Conservation (phyloP, 768 basidiomycete species). For the Saitozyma sp. region DNA sequence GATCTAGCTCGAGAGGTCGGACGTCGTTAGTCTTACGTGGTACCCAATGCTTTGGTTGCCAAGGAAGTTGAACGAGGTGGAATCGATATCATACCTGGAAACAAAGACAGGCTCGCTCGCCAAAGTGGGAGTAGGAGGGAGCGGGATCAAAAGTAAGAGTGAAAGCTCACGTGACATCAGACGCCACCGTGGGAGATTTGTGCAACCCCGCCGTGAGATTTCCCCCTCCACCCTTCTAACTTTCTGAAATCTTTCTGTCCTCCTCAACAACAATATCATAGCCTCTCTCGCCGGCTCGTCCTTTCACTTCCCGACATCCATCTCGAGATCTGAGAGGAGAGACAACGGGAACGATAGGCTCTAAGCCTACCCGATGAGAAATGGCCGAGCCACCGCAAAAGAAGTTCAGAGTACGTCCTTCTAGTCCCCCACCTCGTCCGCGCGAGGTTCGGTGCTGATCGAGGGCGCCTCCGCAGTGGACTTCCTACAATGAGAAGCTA, state of each 20-base stretch:
- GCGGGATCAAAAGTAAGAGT: too few species aligned
- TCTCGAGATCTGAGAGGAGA: too few species aligned
- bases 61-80: too few species aligned
- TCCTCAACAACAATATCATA: too few species aligned
- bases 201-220: not conserved
- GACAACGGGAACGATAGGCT: not conserved
- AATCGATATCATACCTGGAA: too few species aligned
- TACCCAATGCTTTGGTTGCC: too few species aligned
- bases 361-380: not conserved
- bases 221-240: not conserved
- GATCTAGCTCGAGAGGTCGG: not conserved
- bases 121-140: too few species aligned
- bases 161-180: not conserved
- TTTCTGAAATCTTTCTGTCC: not conserved
- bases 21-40: too few species aligned
- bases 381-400: constrained; percentile 44
- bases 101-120: too few species aligned
- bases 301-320: too few species aligned
- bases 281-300: too few species aligned
- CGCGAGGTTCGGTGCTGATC: constrained; percentile 5
- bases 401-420: constrained; percentile 34
- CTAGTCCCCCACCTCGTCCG: not conserved
- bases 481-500: constrained; percentile 46
- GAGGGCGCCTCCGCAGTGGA: constrained; percentile 29
- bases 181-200: constrained; percentile 4